Base-by-base conservation (phyloP, 352 stramenopile genomes). In the Thalassiosira livingstoniorum region DNA sequence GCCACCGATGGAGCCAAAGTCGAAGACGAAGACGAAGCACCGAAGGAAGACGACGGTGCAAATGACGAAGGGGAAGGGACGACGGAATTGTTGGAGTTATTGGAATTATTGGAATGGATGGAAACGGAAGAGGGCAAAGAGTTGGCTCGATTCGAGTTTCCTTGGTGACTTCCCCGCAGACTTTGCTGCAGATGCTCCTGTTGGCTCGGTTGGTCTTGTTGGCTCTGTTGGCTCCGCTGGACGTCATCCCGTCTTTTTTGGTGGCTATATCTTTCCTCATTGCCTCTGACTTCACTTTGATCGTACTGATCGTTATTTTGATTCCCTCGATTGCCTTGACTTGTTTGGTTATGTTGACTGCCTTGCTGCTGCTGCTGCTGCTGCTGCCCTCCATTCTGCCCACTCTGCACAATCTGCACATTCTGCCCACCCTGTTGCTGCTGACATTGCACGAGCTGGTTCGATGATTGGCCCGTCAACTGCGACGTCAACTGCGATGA, bases 341-440 rank as follows among this genome's bases (percentile, higher is more conserved):
- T 7, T 47, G 7, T 7, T 47, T 47, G 39, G 15, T 47, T 7
- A 47, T 47, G 39, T 18, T 47, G 39, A 47, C 15, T 7, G 15
- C 15, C 7, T 47, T 47, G 39, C 47, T 58, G 47, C 47, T 58
- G 47, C 47, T 58, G 47, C 47, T 58, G 47, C 47, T 58, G 47
- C 47, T 25, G 21, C 47, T 7, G 21, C 21, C 27, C 11, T n/a
- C 27, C 11, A 58, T 58, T 11, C 47, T 58, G 47, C 47, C 7
- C 4, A 15, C 27, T 10, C 27, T 58, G 47, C 47, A 58, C 10
- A 51, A 18, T 10, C 18, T 10, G 10, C 42, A 51, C 10, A 51
- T 47, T 47, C 7, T 47, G 39, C 7, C 15, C 15, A 47, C 15
- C 15, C 15, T 47, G 39, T 18, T 47, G 39, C 7, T 47, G 39